Conservation (phyloP, 169 alveolate genomes). For the Perkinsus marinus region DNA sequence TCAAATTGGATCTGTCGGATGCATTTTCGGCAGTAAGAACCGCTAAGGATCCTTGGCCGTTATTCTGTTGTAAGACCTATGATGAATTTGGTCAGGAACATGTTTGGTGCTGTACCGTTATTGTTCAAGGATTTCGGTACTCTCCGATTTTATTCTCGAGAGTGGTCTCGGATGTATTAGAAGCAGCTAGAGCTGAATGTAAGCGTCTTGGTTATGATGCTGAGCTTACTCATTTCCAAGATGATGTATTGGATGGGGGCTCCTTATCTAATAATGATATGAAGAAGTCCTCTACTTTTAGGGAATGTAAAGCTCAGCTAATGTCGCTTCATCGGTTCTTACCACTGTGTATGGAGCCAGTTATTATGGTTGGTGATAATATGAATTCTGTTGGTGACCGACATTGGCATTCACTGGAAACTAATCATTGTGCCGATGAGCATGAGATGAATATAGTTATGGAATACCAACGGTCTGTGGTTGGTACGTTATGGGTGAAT, state of each 20-base stretch:
- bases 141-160: neutral
- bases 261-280: neutral
- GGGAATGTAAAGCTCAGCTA: neutral
- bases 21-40: neutral
- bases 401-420: neutral
- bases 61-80: neutral
- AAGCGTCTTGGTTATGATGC: neutral
- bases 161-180: neutral
- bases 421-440: neutral
- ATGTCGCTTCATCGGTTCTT: neutral
- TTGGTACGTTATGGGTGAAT: neutral
- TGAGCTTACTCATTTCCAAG: neutral
- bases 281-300: neutral
- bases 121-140: neutral
- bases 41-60: neutral
- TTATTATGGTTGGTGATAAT: neutral
- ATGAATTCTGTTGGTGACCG: neutral
- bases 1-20: neutral
- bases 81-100: neutral
- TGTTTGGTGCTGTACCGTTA: neutral
- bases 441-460: neutral
- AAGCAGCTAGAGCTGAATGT: neutral
- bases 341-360: neutral
- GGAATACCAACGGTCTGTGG: neutral
- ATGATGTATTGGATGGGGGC: neutral